Evolutionary conservation across 176 grass and related monocot species (phyloP), one percentile per base, ranked within the genome.

Genomic region (Metroxylon sagu): DNA sequence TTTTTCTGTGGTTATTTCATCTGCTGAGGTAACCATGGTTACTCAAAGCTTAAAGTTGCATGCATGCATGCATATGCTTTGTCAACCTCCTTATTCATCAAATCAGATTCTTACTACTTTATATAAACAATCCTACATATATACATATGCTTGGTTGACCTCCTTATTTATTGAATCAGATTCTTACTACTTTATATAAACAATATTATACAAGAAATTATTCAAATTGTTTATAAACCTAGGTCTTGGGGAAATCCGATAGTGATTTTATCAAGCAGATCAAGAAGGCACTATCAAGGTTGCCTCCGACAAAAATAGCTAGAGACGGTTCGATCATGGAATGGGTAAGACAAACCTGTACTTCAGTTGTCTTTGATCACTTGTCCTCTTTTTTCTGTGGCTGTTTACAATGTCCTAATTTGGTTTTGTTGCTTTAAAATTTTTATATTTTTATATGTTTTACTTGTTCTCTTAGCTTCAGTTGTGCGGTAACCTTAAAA

Each of bases 271-370:
- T 95, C 66, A 61, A 83, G 52, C 81, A 70, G 56, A 89, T 95
- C 57, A 83, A 78, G 69, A 80, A 73, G 53, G 82, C 82, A 25
- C 65, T 95, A 59, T 70, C 76, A 56, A 75, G 26, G 57, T 76
- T 95, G 39, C 90, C 73, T 18, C 82, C 90, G 49, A 71, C 71
- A 52, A 85, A 77, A 80, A 77, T 95, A 78, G 79, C 79, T 58
- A 85, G 82, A 73, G 90, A 95, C 66, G 76, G 85, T 28, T 79
- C 90, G 76, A 73, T 95, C 61, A 89, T 95, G 85, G 90, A 95
- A 71, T 95, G 90, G 90, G 89, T 83, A 51, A 83, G 78, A 76
- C 54, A 49, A 75, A 19, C 50, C 10, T 29, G 52, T 56, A 60
- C 68, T 53, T 25, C 64, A 53, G 69, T 6, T 53, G 30, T 74